Evolutionary conservation across 2,329 filamentous ascomycete genomes (phyloP).

Genomic region (Scedosporium minutisporum): DNA sequence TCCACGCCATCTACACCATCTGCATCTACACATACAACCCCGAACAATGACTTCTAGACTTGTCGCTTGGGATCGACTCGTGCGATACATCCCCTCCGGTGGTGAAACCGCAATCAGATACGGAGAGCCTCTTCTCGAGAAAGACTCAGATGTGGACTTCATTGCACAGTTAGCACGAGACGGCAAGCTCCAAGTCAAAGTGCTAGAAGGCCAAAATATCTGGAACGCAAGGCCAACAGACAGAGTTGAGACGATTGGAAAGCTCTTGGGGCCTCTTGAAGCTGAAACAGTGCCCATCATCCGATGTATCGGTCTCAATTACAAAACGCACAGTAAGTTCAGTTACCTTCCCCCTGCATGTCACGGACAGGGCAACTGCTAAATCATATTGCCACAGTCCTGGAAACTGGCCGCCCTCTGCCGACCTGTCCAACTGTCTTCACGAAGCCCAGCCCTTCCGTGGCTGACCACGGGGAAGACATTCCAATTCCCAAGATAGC

Average conservation of each 20-base stretch:
- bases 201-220: neutral
- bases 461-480: slow-evolving; percentile 9
- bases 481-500: slow-evolving; percentile 26
- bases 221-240: neutral
- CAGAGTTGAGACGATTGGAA: neutral
- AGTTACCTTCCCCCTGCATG: neutral
- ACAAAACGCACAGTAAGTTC: slow-evolving; percentile 11
- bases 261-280: slow-evolving; percentile 31
- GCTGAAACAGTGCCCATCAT: slow-evolving; percentile 23
- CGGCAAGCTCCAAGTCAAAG: neutral
- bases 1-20: neutral
- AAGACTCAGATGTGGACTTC: neutral
- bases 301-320: slow-evolving; percentile 15
- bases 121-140: neutral
- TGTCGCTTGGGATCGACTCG: neutral
- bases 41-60: neutral
- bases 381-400: neutral
- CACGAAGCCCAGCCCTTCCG: slow-evolving; percentile 12
- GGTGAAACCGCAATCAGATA: slow-evolving; percentile 6
- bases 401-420: slow-evolving; percentile 11
- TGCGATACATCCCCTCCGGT: slow-evolving; percentile 1
- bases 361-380: neutral
- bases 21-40: neutral
- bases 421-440: slow-evolving; percentile 11
- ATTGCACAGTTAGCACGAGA: neutral